Conservation (phyloP, 805 yeast species). For the Saccharomycopsis guyanensis region DNA sequence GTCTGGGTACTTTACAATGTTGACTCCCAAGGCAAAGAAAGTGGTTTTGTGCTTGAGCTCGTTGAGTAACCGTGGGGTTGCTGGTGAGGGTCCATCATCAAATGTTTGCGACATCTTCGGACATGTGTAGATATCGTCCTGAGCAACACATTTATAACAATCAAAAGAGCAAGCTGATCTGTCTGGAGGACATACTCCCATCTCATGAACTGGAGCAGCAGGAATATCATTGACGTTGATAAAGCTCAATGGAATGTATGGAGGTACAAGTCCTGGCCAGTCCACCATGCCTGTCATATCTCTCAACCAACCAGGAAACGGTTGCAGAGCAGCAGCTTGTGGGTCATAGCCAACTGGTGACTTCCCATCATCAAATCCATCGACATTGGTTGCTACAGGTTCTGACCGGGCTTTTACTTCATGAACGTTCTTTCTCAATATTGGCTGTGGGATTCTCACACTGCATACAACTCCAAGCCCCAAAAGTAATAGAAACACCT, state of each 20-base stretch:
- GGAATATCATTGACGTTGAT: constrained; percentile 53
- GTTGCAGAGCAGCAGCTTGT: constrained; percentile 27
- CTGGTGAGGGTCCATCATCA: constrained; percentile 89
- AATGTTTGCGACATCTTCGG: constrained; percentile 74
- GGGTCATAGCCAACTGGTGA: constrained; percentile 26
- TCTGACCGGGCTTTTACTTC: constrained; percentile 1
- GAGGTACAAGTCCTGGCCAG: constrained; percentile 89
- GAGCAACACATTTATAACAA: constrained; percentile 69
- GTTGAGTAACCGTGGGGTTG: constrained; percentile 53
- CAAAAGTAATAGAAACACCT: too few species aligned
- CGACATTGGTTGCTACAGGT: neutral
- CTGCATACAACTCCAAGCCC: too few species aligned
- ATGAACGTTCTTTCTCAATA: constrained; percentile 10
- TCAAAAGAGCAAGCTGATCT: constrained; percentile 72
- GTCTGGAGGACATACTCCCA: constrained; percentile 51
- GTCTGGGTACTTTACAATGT: constrained; percentile 71
- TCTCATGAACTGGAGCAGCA: constrained; percentile 37
- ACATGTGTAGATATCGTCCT: constrained; percentile 74
- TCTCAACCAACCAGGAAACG: constrained; percentile 75
- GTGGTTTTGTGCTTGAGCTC: constrained; percentile 55
- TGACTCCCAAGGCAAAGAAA: constrained; percentile 79
- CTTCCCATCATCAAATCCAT: constrained; percentile 10
- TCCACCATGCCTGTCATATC: constrained; percentile 62
- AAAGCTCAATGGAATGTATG: constrained; percentile 74
- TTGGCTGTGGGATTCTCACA: neutral